Evolutionary conservation across 139 green algal genomes (phyloP).

Genomic region (Chara braunii): DNA sequence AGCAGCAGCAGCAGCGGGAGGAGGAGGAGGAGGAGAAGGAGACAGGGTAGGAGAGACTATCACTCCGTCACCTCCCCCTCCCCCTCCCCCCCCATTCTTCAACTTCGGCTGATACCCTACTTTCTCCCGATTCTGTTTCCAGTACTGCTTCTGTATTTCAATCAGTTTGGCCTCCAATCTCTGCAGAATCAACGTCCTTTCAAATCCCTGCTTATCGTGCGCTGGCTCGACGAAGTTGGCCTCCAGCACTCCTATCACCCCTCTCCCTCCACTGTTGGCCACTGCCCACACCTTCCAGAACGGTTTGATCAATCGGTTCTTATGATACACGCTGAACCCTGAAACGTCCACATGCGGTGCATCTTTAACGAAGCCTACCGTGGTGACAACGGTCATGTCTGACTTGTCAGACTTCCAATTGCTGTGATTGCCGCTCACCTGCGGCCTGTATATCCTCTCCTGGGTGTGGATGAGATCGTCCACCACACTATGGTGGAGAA

Average conservation of each 20-base stretch:
- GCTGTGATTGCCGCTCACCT: background rate
- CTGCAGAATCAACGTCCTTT: constrained; percentile 1
- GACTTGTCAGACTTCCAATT: background rate
- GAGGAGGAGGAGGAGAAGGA: too few species aligned
- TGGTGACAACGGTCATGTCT: background rate
- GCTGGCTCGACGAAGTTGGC: constrained; percentile 46
- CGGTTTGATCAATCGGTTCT: constrained; percentile 56
- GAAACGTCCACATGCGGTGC: constrained; percentile 16
- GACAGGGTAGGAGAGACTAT: too few species aligned
- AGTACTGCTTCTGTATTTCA: background rate
- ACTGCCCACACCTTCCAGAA: constrained; percentile 26
- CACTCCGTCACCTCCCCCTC: too few species aligned
- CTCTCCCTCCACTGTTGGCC: background rate
- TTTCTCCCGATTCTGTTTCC: too few species aligned
- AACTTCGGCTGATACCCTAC: too few species aligned
- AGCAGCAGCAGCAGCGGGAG: too few species aligned
- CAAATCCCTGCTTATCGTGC: constrained; percentile 56
- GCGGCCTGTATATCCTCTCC: background rate
- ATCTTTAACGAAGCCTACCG: constrained; percentile 1
- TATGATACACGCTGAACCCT: constrained; percentile 53
- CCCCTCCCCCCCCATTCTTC: too few species aligned
- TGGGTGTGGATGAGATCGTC: background rate
- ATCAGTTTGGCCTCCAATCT: background rate
- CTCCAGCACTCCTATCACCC: constrained; percentile 43
- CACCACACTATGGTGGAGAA: background rate